phyloP scores from a whole-genome alignment of 116 monocot genomes.

The Papilionanthe hybrid region DNA sequence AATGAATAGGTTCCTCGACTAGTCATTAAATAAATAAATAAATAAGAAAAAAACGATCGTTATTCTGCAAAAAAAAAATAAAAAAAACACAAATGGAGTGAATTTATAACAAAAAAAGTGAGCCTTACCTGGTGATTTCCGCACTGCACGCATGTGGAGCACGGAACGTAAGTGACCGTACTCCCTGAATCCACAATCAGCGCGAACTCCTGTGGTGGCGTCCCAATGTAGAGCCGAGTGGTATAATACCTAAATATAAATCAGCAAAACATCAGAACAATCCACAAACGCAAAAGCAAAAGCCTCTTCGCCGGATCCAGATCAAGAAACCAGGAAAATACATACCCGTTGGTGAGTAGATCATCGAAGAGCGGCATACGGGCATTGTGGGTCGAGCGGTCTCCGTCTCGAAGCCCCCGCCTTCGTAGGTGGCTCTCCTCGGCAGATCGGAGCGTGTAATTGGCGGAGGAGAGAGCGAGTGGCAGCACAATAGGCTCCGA shows the following conservation, averaged over 20 bases:
- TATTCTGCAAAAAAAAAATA: too few relatives aligned
- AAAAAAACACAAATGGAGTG: not conserved
- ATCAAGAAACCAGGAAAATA: not conserved
- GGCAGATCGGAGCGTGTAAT: conserved; percentile 21
- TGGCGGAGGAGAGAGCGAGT: conserved; percentile 31
- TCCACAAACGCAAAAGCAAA: not conserved
- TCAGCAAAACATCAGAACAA: not conserved
- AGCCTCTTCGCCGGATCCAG: not conserved
- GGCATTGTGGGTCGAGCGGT: conserved; percentile 20
- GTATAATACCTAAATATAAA: conserved; percentile 71
- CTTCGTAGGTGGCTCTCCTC: conserved; percentile 10
- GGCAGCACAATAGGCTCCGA: conserved; percentile 52
- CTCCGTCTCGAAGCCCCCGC: conserved; percentile 19
- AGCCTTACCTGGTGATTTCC: conserved; percentile 76
- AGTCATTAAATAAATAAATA: too few relatives aligned
- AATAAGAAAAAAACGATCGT: too few relatives aligned
- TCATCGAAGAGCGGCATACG: conserved; percentile 81
- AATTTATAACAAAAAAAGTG: not conserved
- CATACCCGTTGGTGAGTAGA: conserved; percentile 83
- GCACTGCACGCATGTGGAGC: conserved; percentile 79
- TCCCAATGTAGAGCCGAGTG: conserved; percentile 74
- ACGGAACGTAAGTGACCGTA: conserved; percentile 96
- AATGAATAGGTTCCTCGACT: too few relatives aligned
- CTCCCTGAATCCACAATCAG: conserved; percentile 95
- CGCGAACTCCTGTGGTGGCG: conserved; percentile 89